phyloP scores from a whole-genome alignment of 768 basidiomycete species.

The Phylloporus sp. region DNA sequence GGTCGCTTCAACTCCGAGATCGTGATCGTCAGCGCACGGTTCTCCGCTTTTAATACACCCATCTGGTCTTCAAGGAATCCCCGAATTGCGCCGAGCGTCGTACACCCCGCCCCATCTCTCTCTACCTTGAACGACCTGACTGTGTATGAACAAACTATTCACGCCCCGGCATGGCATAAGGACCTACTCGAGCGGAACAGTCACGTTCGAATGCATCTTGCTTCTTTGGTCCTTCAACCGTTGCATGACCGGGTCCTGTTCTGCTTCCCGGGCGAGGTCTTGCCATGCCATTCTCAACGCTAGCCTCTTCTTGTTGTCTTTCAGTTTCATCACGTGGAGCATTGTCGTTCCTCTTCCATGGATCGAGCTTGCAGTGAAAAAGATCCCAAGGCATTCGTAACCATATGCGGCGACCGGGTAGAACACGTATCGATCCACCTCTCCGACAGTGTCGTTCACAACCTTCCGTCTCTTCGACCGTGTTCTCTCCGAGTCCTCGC shows the following conservation, averaged over 20 bases:
- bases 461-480: neutral
- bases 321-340: no score
- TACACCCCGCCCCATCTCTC: neutral
- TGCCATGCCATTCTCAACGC: constrained; percentile 10
- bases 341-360: no score
- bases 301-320: no score
- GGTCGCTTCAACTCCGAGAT: neutral
- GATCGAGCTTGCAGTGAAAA: no score
- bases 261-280: neutral
- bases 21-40: neutral
- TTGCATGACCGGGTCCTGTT: neutral
- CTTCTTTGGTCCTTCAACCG: neutral
- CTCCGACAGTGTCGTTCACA: neutral
- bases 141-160: neutral
- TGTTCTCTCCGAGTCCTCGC: no score
- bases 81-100: constrained; percentile 4
- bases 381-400: no score
- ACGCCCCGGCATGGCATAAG: no score
- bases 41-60: neutral
- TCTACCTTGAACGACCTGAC: neutral
- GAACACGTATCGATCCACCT: neutral
- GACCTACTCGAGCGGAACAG: neutral
- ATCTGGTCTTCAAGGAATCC: neutral
- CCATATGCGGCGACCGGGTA: neutral
- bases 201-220: neutral